Conservation (phyloP, 805 yeast genomes). For the Brettanomyces naardenensis region DNA sequence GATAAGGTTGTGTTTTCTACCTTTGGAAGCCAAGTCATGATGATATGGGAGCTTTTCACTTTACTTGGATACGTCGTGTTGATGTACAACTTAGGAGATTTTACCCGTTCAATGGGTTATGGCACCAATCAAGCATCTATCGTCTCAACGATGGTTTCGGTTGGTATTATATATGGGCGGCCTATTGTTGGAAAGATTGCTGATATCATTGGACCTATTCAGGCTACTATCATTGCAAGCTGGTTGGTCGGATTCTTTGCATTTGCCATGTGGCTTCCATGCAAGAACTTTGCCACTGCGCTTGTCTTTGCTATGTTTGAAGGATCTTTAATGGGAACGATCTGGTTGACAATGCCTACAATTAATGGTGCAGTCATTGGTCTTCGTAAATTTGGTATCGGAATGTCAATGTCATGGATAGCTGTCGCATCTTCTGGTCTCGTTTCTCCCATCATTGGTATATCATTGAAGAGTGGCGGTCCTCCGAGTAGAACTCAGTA, state of each 20-base stretch:
- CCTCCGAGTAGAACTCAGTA: conserved; percentile 37
- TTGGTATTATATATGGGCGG: conserved; percentile 49
- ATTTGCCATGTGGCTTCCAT: conserved; percentile 50
- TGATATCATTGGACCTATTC: conserved; percentile 45
- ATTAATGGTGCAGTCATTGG: conserved; percentile 48
- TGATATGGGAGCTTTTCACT: conserved; percentile 38
- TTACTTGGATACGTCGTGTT: conserved; percentile 55
- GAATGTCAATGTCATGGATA: conserved; percentile 42
- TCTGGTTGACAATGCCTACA: conserved; percentile 50
- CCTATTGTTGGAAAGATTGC: conserved; percentile 46
- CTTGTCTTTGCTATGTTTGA: conserved; percentile 41
- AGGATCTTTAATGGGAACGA: conserved; percentile 55
- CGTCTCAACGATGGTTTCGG: conserved; percentile 52
- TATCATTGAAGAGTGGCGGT: conserved; percentile 34
- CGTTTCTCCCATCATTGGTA: conserved; percentile 56
- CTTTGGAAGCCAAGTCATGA: conserved; percentile 26
- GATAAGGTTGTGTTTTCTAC: conserved; percentile 32
- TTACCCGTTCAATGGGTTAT: conserved; percentile 54
- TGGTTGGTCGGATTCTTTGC: conserved; percentile 32
- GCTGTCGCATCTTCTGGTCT: conserved; percentile 41
- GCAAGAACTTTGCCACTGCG: conserved; percentile 48
- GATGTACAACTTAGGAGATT: conserved; percentile 51
- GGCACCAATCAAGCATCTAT: conserved; percentile 44
- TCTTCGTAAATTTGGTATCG: conserved; percentile 40
- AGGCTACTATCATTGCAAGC: conserved; percentile 33